Percentiles rank a stretch among this genome's conserved stretches.
Conservation (phyloP, 1,284 basidiomycete species). For the Sphaerobolus stellatus region DNA sequence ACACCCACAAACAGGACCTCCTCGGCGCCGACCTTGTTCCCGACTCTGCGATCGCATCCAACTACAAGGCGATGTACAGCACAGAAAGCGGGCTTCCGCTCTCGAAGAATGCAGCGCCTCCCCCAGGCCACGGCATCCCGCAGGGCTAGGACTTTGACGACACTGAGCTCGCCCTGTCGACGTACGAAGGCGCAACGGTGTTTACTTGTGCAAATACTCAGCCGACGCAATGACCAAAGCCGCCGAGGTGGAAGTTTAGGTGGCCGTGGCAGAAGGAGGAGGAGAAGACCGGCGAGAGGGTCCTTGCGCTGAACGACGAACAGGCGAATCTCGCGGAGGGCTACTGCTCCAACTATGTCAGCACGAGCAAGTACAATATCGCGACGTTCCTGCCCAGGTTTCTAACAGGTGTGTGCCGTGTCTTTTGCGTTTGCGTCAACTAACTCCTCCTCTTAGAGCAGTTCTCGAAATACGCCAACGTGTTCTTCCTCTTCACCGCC, state of each 20-base stretch:
- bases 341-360: slow-evolving; percentile 83
- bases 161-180: slow-evolving; percentile 46
- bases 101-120: slow-evolving; percentile 51
- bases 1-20: neutral
- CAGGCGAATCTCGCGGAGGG: slow-evolving; percentile 59
- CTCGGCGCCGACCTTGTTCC: slow-evolving; percentile 27
- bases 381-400: slow-evolving; percentile 93
- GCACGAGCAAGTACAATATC: slow-evolving; percentile 94
- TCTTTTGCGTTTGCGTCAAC: too few relatives aligned
- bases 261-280: slow-evolving; percentile 79
- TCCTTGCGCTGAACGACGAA: slow-evolving; percentile 73
- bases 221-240: too few relatives aligned
- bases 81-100: slow-evolving; percentile 70
- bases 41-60: slow-evolving; percentile 68
- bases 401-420: slow-evolving; percentile 65
- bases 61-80: slow-evolving; percentile 59
- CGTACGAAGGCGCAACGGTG: slow-evolving; percentile 45
- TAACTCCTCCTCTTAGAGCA: slow-evolving; percentile 61
- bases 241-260: slow-evolving; percentile 56
- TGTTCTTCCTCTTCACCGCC: slow-evolving; percentile 99
- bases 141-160: slow-evolving; percentile 74
- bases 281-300: slow-evolving; percentile 59
- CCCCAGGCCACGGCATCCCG: too few relatives aligned
- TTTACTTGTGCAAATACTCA: slow-evolving; percentile 45
- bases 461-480: slow-evolving; percentile 98